Conservation (phyloP, 2,329 filamentous ascomycete species). For the Claviceps arundinis region DNA sequence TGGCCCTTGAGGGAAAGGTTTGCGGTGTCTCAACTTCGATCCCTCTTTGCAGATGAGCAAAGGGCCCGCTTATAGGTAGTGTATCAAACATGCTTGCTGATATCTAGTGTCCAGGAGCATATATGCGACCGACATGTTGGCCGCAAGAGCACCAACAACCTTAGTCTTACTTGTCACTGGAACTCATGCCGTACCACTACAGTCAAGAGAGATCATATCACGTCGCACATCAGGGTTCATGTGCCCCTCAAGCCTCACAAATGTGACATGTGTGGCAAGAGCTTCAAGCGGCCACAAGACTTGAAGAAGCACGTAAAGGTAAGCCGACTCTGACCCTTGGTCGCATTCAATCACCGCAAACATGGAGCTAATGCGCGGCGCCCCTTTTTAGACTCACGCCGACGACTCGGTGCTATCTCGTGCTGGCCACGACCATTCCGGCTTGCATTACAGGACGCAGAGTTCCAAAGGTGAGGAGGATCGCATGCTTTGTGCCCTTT, state of each 20-base stretch:
- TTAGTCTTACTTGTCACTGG: slow-evolving; percentile 96
- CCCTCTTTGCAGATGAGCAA: too few relatives aligned
- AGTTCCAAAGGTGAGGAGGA: slow-evolving; percentile 36
- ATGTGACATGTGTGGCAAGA: slow-evolving; percentile 96
- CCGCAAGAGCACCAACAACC: slow-evolving; percentile 97
- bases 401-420: slow-evolving; percentile 71
- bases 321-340: slow-evolving; percentile 8
- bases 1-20: too few relatives aligned
- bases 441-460: slow-evolving; percentile 41
- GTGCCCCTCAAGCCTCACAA: slow-evolving; percentile 99
- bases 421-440: slow-evolving; percentile 37
- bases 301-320: slow-evolving; percentile 97
- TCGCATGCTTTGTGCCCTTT: not conserved
- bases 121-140: slow-evolving; percentile 97
- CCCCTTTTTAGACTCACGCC: slow-evolving; percentile 56
- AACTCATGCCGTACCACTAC: slow-evolving; percentile 91
- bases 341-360: not conserved
- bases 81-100: not conserved
- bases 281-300: slow-evolving; percentile 97
- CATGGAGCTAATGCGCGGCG: slow-evolving; percentile 10
- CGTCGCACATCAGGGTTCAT: slow-evolving; percentile 95
- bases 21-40: too few relatives aligned
- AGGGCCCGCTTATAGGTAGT: not conserved
- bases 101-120: slow-evolving; percentile 58
- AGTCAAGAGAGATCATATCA: slow-evolving; percentile 98